Conservation (phyloP, 352 stramenopile species). For the Elongisporangium anandrum region DNA sequence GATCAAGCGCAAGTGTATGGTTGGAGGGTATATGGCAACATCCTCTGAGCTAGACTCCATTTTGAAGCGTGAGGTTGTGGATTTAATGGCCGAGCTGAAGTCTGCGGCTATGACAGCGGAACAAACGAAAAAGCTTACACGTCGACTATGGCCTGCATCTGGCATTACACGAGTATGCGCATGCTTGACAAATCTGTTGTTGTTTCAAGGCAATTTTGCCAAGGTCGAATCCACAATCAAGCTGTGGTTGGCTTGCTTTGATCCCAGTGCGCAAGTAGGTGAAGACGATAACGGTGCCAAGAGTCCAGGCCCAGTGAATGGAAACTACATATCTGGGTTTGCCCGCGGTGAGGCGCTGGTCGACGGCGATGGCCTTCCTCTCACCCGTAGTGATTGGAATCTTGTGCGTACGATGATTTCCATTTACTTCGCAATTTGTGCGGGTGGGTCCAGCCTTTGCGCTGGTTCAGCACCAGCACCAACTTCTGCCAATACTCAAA, state of each 20-base stretch:
- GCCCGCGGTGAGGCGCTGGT: slow-evolving; percentile 64
- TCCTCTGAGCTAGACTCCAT: slow-evolving; percentile 63
- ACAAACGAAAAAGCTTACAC: slow-evolving; percentile 50
- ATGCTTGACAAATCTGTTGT: slow-evolving; percentile 67
- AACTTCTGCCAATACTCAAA: not conserved
- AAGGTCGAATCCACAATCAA: slow-evolving; percentile 49
- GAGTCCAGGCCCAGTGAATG: slow-evolving; percentile 5
- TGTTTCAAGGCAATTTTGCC: slow-evolving; percentile 64
- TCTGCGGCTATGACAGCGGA: slow-evolving; percentile 59
- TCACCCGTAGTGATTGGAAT: slow-evolving; percentile 81
- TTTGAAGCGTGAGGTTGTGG: slow-evolving; percentile 56
- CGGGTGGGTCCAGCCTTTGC: slow-evolving; percentile 25
- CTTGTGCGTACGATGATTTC: slow-evolving; percentile 76
- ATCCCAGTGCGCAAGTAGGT: slow-evolving; percentile 53
- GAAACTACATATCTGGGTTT: slow-evolving; percentile 25
- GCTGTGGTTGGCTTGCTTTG: slow-evolving; percentile 72
- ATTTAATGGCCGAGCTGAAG: slow-evolving; percentile 60
- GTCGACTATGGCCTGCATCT: slow-evolving; percentile 69
- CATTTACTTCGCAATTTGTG: slow-evolving; percentile 70
- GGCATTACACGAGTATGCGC: slow-evolving; percentile 78
- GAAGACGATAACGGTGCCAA: slow-evolving; percentile 24
- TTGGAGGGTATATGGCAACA: slow-evolving; percentile 53
- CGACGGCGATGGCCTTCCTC: slow-evolving; percentile 70
- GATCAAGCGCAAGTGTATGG: slow-evolving; percentile 66
- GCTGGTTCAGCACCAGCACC: not conserved